A percentile compares a stretch with the other conserved stretches of the same genome.
phyloP scores from a whole-genome alignment of 1,284 basidiomycete species.

The Fomes fomentarius region DNA sequence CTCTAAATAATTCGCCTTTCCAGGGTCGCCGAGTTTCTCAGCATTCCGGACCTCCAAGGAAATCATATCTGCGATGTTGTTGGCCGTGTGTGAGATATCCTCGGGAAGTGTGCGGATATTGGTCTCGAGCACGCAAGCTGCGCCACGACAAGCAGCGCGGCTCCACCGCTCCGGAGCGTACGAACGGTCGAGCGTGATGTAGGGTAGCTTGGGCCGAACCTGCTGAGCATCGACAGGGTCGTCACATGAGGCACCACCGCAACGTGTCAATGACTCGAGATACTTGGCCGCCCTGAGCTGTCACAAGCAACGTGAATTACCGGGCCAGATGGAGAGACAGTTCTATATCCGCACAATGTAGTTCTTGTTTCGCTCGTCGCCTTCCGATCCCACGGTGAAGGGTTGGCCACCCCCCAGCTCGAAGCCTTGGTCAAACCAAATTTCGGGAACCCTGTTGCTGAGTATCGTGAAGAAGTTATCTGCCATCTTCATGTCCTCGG shows the following conservation, averaged over 20 bases:
- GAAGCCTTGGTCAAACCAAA: slow-evolving; percentile 67
- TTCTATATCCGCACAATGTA: slow-evolving; percentile 53
- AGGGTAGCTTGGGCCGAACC: slow-evolving; percentile 22
- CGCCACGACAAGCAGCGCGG: slow-evolving; percentile 49
- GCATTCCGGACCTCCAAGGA: slow-evolving; percentile 41
- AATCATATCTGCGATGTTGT: slow-evolving; percentile 43
- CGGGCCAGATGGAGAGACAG: slow-evolving; percentile 7
- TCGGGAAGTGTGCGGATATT: slow-evolving; percentile 52
- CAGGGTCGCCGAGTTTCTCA: slow-evolving; percentile 37
- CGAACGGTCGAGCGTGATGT: slow-evolving; percentile 20
- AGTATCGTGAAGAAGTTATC: slow-evolving; percentile 73
- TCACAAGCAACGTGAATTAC: background rate
- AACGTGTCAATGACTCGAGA: slow-evolving; percentile 38
- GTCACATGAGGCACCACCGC: slow-evolving; percentile 25
- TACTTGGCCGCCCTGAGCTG: slow-evolving; percentile 46
- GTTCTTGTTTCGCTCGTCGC: slow-evolving; percentile 55
- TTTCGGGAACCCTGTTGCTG: slow-evolving; percentile 50
- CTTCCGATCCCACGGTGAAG: slow-evolving; percentile 64
- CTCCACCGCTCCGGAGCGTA: slow-evolving; percentile 17
- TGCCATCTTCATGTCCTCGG: slow-evolving; percentile 63
- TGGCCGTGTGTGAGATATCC: slow-evolving; percentile 27
- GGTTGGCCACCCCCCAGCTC: slow-evolving; percentile 60
- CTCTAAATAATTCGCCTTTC: slow-evolving; percentile 42
- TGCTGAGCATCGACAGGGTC: slow-evolving; percentile 8
- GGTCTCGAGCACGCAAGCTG: slow-evolving; percentile 55